phyloP scores from a whole-genome alignment of 1,139 yeast species.

The Pichia cactophila region DNA sequence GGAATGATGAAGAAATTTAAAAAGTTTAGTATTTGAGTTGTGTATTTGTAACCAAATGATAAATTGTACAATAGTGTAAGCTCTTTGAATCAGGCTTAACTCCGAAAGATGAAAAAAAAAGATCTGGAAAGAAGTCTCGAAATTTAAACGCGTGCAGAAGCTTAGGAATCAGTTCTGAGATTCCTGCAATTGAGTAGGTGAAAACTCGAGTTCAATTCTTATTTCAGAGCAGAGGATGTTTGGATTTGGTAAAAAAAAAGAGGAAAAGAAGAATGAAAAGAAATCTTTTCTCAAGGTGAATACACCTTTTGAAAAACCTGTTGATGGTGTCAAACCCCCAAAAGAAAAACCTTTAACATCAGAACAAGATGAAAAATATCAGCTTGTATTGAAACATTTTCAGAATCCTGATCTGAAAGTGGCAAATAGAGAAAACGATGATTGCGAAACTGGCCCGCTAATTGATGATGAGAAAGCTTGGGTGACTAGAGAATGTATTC shows the following conservation, averaged over 20 bases:
- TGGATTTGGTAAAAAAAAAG: conserved; percentile 29
- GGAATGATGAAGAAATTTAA: conserved; percentile 21
- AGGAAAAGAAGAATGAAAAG: conserved; percentile 20
- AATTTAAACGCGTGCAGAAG: no score
- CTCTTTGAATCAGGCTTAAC: no score
- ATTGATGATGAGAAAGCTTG: conserved; percentile 70
- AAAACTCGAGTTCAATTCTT: not conserved
- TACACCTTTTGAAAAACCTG: conserved; percentile 47
- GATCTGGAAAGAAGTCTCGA: no score
- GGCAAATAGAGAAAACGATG: conserved; percentile 35
- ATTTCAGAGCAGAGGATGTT: conserved; percentile 18
- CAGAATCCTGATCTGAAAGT: conserved; percentile 30
- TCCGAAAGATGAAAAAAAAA: no score
- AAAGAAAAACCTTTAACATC: conserved; percentile 38
- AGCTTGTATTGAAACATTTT: conserved; percentile 52
- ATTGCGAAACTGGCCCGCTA: conserved; percentile 30
- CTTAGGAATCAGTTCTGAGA: no score
- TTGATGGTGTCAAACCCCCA: conserved; percentile 45
- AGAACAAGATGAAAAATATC: conserved; percentile 53
- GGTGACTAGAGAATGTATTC: conserved; percentile 82
- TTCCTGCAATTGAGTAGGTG: no score
- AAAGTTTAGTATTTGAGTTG: conserved; percentile 11
- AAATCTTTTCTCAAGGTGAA: conserved; percentile 19
- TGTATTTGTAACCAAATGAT: no score
- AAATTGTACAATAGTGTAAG: no score